Base-by-base conservation (phyloP, 345 rosid genomes). In the Populus nigra region DNA sequence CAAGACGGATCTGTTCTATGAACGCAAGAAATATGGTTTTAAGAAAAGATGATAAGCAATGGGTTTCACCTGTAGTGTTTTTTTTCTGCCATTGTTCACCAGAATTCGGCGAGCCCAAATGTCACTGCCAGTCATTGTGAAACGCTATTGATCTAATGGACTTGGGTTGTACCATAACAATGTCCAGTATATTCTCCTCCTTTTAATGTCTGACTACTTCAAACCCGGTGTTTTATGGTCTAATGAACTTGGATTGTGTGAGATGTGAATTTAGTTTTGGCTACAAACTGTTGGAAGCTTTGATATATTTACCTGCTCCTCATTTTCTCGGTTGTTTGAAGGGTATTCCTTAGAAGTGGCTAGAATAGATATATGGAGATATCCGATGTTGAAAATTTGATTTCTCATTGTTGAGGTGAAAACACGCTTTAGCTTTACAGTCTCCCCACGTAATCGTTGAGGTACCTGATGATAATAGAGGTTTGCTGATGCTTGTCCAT, bases 1-100 rank as follows among this genome's bases (percentile, higher is more conserved):
- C 0, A 90, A 88, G 82, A 90, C 94, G 0, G 91, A 90, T 79
- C 75, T 89, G 3, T 90, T 89, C 80, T 90, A 89, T 25, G 92
- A 89, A 29, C 85, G 91, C 35, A 90, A 90, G 84, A 90, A 90
- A 49, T 89, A 89, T 73, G 92, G 92, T 25, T 90, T 90, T 73
- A 88, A 90, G 76, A 90, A 86, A 67, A 73, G 88, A 62, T 83
- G 84, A 86, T 41, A 8, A 36, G 25, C 18, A 18, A 39, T 1
- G 31, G 16, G 65, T 59, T n/a, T 7, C 65, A 16, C 12, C 47
- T 11, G 47, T 5, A 57, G 27, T 57, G 62, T 1, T 59, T 59
- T 59, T 23, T 23, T 13, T 23, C 65, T 10, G 29, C 29, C 65
- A 59, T 59, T 59, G 27, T 59, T 59, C 25, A 1, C 65, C 65